Base-by-base conservation (phyloP, 2,329 filamentous ascomycete genomes). In the Plenodomus biglobosus region DNA sequence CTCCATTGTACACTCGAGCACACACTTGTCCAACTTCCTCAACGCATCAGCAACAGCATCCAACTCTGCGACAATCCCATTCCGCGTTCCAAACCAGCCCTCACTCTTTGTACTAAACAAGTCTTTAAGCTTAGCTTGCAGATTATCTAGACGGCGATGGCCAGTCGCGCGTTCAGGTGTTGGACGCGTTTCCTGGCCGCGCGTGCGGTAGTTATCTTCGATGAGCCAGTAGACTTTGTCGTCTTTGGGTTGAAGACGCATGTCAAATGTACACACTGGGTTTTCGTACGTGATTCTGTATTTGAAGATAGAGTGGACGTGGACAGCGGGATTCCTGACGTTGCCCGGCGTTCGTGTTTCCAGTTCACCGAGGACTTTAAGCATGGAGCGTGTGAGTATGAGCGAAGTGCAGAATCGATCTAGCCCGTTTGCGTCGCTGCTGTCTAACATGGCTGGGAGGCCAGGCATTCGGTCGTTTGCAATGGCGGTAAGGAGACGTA, bases 321-420 rank as follows among this genome's bases (percentile, higher is more conserved):
- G 69, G 4, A 76, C 51, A 4, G 59, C 55, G 2, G 69, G 70
- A 20, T 69, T 65, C 20, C 50, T 46, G 15, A 55, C 19, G 32
- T 64, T 65, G 7, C 53, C 61, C 7, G 58, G 50, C 5, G 43
- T 85, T 1, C 73, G 69, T 16, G 73, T 71, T 56, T 88, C 84
- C 18, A 92, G 78, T 30, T 74, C 72, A 51, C 84, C 79, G 2
- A 92, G 71, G 1, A 79, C 81, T 40, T 76, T 77, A 16, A 90
- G 73, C n/a, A 90, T 72, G 0, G 86, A 84, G 3, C 90, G 77
- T 6, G 87, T 70, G 76, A 80, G 59, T 60, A 78, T 59, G 10
- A 90, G 75, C 1, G 82, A 80, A 2, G 86, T 76, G 18, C 86
- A 64, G 78, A 83, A 69, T 63, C 76, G 64, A 70, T 78, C 64